Conservation (phyloP, 805 yeast genomes). For the Metschnikowia cubensis region DNA sequence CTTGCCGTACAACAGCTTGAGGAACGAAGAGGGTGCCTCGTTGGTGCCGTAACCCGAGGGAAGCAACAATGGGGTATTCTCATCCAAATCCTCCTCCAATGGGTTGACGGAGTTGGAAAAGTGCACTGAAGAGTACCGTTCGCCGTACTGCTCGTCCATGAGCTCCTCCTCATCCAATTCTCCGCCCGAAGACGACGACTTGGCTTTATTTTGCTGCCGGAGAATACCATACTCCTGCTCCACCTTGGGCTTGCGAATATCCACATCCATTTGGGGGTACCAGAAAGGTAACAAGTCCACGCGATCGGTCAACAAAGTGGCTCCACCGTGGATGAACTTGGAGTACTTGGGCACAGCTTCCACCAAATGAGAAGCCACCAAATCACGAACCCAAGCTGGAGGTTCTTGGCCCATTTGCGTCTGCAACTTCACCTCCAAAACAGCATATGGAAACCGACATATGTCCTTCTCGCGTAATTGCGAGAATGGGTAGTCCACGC, state of each 20-base stretch:
- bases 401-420: conserved; percentile 99
- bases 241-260: conserved; percentile 81
- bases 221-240: conserved; percentile 61
- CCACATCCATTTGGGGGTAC: conserved; percentile 96
- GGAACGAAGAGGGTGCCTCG: conserved; percentile 29
- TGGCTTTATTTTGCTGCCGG: conserved; percentile 34
- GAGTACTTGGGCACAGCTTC: conserved; percentile 98
- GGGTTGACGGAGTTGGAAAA: conserved; percentile 45
- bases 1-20: conserved; percentile 30
- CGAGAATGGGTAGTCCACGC: conserved; percentile 91
- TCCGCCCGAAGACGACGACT: conserved; percentile 48
- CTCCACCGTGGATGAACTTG: conserved; percentile 94
- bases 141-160: conserved; percentile 29
- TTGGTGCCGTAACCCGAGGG: conserved; percentile 32
- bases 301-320: conserved; percentile 81
- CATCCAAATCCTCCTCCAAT: conserved; percentile 49
- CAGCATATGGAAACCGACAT: conserved; percentile 96
- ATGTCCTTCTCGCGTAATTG: conserved; percentile 82
- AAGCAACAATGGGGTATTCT: conserved; percentile 39
- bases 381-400: conserved; percentile 93
- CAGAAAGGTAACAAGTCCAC: conserved; percentile 90
- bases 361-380: conserved; percentile 87
- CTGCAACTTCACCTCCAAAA: conserved; percentile 92
- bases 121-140: conserved; percentile 34
- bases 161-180: conserved; percentile 69